Percentiles rank a stretch among this genome's conserved stretches.
phyloP scores from a whole-genome alignment of 805 yeast genomes.

The Candida sonorensis region DNA sequence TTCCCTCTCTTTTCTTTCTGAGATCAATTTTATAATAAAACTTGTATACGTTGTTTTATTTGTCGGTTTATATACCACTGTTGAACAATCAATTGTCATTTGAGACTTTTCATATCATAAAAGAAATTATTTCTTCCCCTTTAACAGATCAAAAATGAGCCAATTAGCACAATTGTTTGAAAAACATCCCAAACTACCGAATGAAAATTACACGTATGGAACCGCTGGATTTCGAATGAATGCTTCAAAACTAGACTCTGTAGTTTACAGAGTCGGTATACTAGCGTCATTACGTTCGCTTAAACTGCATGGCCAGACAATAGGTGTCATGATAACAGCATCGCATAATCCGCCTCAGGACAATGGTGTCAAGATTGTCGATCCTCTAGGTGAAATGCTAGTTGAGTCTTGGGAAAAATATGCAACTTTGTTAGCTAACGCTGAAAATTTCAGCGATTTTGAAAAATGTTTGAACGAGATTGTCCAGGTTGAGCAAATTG shows the following conservation, averaged over 20 bases:
- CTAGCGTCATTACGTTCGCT: conserved; percentile 81
- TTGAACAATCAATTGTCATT: too few relatives aligned
- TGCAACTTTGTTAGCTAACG: conserved; percentile 78
- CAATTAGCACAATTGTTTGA: conserved; percentile 8
- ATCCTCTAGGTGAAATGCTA: conserved; percentile 89
- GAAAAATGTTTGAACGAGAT: conserved; percentile 31
- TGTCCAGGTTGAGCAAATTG: conserved; percentile 37
- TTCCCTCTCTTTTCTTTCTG: too few relatives aligned
- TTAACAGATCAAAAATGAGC: too few relatives aligned
- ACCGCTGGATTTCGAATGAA: conserved; percentile 93
- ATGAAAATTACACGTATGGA: conserved; percentile 59
- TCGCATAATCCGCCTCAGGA: conserved; percentile 91
- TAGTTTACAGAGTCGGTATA: conserved; percentile 77
- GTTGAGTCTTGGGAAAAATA: conserved; percentile 74
- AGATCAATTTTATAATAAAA: too few relatives aligned
- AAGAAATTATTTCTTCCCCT: too few relatives aligned
- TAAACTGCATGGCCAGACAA: conserved; percentile 53
- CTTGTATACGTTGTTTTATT: too few relatives aligned
- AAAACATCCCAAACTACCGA: conserved; percentile 41
- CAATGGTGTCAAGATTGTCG: conserved; percentile 90
- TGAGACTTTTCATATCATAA: too few relatives aligned
- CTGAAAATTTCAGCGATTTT: conserved; percentile 41
- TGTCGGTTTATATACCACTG: too few relatives aligned
- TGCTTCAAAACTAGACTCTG: conserved; percentile 66
- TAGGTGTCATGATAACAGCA: conserved; percentile 97